phyloP scores from a whole-genome alignment of 768 basidiomycete genomes.

The Leucocoprinus birnbaumii region DNA sequence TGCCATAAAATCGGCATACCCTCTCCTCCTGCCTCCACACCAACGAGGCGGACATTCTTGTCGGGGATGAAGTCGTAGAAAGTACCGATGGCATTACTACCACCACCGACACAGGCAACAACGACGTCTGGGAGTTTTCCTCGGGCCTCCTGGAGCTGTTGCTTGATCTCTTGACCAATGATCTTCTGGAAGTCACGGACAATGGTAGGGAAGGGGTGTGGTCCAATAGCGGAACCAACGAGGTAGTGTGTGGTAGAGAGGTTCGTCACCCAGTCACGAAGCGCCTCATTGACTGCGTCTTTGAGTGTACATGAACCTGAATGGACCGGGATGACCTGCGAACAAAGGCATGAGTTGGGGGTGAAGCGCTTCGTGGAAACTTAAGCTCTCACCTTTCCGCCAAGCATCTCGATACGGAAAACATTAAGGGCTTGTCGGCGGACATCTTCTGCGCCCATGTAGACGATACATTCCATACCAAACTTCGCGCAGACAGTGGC shows the following conservation, averaged over 20 bases:
- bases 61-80: slow-evolving; percentile 97
- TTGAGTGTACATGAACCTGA: slow-evolving; percentile 95
- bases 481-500: slow-evolving; percentile 98
- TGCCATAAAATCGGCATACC: slow-evolving; percentile 40
- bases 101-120: slow-evolving; percentile 97
- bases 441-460: slow-evolving; percentile 98
- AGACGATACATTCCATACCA: slow-evolving; percentile 91
- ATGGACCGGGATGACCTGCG: slow-evolving; percentile 86
- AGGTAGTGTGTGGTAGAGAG: slow-evolving; percentile 93
- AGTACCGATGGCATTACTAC: slow-evolving; percentile 95
- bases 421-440: slow-evolving; percentile 95
- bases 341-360: neutral
- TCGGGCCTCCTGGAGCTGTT: slow-evolving; percentile 64
- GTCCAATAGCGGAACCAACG: slow-evolving; percentile 95
- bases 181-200: slow-evolving; percentile 97
- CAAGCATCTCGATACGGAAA: slow-evolving; percentile 97
- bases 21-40: slow-evolving; percentile 98
- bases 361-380: neutral
- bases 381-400: slow-evolving; percentile 81
- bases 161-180: slow-evolving; percentile 93
- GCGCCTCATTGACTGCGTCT: slow-evolving; percentile 97
- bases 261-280: slow-evolving; percentile 99
- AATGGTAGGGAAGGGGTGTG: slow-evolving; percentile 98
- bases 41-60: slow-evolving; percentile 79
- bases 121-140: slow-evolving; percentile 93